Evolutionary conservation across 352 stramenopile genomes (phyloP).

Genomic region (Poterioochromonas sp.): DNA sequence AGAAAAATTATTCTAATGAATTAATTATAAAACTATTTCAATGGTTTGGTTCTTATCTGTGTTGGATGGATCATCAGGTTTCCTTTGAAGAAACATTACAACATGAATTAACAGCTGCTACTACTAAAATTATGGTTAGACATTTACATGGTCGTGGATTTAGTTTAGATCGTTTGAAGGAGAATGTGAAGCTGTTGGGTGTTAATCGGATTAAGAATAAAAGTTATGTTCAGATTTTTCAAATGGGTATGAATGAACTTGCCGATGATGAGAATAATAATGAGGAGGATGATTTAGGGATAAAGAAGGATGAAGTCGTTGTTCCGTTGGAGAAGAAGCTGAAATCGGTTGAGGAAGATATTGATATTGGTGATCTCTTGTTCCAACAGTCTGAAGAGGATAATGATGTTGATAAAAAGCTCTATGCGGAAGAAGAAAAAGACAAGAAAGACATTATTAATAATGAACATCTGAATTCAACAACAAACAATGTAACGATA

Average conservation of each 20-base stretch:
- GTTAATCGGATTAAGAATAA: background rate
- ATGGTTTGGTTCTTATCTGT: constrained; percentile 29
- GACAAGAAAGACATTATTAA: background rate
- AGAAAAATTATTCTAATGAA: background rate
- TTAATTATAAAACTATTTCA: background rate
- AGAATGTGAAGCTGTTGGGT: background rate
- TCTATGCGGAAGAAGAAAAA: too few relatives aligned
- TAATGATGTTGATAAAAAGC: too few relatives aligned
- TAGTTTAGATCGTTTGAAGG: background rate
- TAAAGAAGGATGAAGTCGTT: too few relatives aligned
- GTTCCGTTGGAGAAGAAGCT: too few relatives aligned
- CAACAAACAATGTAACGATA: constrained; percentile 41
- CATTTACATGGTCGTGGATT: background rate
- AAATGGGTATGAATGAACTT: too few relatives aligned
- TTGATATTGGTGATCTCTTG: too few relatives aligned
- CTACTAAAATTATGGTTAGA: background rate
- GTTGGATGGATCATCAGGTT: background rate
- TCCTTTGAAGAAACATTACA: background rate
- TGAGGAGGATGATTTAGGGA: too few relatives aligned
- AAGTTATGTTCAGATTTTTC: too few relatives aligned
- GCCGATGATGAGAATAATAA: too few relatives aligned
- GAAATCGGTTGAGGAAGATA: too few relatives aligned
- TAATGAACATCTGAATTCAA: constrained; percentile 48
- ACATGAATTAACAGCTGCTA: background rate
- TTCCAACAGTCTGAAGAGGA: too few relatives aligned